Base-by-base conservation (phyloP, 1,284 basidiomycete species). In the Ustilago sp. region DNA sequence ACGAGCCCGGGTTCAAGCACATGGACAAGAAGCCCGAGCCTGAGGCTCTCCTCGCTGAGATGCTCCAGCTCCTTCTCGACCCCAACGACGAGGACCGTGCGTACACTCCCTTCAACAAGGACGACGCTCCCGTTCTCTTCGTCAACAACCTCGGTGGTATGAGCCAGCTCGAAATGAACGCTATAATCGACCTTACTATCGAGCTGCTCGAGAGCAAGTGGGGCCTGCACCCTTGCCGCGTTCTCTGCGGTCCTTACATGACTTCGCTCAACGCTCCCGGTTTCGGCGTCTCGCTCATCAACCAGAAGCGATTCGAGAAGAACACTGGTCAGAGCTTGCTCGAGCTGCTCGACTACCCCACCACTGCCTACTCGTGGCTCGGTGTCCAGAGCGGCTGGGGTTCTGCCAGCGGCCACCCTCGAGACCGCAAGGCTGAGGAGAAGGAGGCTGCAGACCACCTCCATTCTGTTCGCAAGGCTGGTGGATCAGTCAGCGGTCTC, bases 121-220 rank as follows among this genome's bases (percentile, higher is more conserved):
- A 85, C 82, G 17, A 88, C 88, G 58, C 80, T 88, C 84, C 84
- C 32, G 74, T 85, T 12, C 68, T 86, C 28, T 89, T 90, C 65
- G 80, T 90, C 59, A 90, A 90, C 77, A 90, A 90, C 74, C 86
- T 90, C 17, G 89, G 90, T 52, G 90, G 90, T 3, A 87, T 90
- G 79, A 89, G 88, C 31, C 87, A 88, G 77, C 83, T 90, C 41
- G 89, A 90, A 80, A 88, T 90, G 86, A 87, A 88, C 34, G 89
- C 89, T 17, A 71, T 90, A 19, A 80, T 88, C 23, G 87, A 88
- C 47, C 89, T 89, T 57, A 83, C 88, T 19, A 68, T 88, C 31
- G 76, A 59, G 34, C 87, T 88, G 70, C 85, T 90, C 41, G 76
- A 79, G 87, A 77, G 56, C 51, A 79, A 77, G 52, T 84, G 74